These are phyloP conservation scores for Phialocephala subalpina DNA, from an alignment of 2,329 filamentous ascomycete species.

Conservation along the genomic window DNA sequence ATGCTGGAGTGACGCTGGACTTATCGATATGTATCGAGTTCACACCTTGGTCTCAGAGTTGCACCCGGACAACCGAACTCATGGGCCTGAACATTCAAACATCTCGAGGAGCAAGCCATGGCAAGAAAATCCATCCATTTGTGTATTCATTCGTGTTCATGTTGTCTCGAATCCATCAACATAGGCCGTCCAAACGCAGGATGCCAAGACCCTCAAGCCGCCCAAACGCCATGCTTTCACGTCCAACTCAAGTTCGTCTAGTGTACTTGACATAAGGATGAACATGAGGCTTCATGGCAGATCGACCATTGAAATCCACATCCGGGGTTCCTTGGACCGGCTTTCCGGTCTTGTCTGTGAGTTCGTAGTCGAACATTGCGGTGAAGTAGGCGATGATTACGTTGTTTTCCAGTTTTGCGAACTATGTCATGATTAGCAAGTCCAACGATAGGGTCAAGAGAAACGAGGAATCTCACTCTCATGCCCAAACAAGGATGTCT, in stretches of 20 bases:
- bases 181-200: no score
- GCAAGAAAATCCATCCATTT: no score
- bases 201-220: not conserved
- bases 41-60: no score
- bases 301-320: conserved; percentile 47
- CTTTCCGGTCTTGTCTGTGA: conserved; percentile 51
- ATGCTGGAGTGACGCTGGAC: no score
- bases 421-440: conserved; percentile 37
- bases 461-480: conserved; percentile 34
- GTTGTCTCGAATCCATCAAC: no score
- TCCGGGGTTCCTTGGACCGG: conserved; percentile 41
- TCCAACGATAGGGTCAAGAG: not conserved
- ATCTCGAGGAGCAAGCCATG: no score
- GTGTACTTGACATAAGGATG: conserved; percentile 48
- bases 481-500: conserved; percentile 48
- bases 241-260: not conserved
- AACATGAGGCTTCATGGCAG: conserved; percentile 50
- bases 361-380: conserved; percentile 55
- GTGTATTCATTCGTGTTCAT: no score
- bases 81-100: no score
- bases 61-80: no score
- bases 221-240: not conserved
- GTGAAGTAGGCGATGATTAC: conserved; percentile 58
- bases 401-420: conserved; percentile 61
- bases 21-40: no score